Percentiles rank a stretch among this genome's conserved stretches.
Evolutionary conservation across 2,329 filamentous ascomycete genomes (phyloP).

Genomic region (Sporothrix humicola): DNA sequence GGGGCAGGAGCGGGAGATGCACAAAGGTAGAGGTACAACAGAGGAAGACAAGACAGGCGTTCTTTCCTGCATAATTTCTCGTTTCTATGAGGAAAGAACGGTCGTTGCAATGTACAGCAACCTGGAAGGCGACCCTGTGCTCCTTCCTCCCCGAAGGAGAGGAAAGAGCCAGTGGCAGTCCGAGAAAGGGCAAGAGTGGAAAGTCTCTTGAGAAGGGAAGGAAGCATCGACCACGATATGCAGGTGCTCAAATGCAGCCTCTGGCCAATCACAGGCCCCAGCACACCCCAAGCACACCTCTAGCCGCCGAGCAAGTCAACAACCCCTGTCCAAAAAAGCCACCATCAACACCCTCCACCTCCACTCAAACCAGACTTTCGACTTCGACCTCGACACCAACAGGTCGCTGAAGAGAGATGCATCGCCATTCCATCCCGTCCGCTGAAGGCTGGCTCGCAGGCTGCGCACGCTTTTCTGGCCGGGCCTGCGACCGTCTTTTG

Average conservation of each 20-base stretch:
- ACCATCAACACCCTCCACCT: constrained; percentile 1
- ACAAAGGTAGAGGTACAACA: constrained; percentile 12
- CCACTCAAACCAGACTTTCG: not conserved
- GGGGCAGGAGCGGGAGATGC: constrained; percentile 18
- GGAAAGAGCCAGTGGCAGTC: constrained; percentile 10
- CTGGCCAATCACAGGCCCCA: constrained; percentile 28
- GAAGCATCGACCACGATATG: constrained; percentile 24
- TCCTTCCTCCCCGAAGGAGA: not conserved
- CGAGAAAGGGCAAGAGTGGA: constrained; percentile 15
- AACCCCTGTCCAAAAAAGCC: constrained; percentile 19
- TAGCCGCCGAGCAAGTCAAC: constrained; percentile 28
- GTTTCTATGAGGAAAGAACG: not conserved
- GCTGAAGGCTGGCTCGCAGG: not conserved
- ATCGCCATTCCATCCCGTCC: constrained; percentile 22
- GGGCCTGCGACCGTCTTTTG: constrained; percentile 13
- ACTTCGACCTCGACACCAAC: not conserved
- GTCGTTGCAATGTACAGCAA: not conserved
- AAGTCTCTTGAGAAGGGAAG: constrained; percentile 18
- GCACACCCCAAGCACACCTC: constrained; percentile 28
- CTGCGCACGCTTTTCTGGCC: not conserved
- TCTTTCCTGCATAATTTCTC: not conserved
- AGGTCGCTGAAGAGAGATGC: constrained; percentile 7
- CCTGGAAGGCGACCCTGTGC: not conserved
- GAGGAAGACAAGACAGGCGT: not conserved
- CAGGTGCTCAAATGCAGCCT: constrained; percentile 17